Evolutionary conservation across 768 basidiomycete genomes (phyloP).

Genomic region (Lentinula raphanica): DNA sequence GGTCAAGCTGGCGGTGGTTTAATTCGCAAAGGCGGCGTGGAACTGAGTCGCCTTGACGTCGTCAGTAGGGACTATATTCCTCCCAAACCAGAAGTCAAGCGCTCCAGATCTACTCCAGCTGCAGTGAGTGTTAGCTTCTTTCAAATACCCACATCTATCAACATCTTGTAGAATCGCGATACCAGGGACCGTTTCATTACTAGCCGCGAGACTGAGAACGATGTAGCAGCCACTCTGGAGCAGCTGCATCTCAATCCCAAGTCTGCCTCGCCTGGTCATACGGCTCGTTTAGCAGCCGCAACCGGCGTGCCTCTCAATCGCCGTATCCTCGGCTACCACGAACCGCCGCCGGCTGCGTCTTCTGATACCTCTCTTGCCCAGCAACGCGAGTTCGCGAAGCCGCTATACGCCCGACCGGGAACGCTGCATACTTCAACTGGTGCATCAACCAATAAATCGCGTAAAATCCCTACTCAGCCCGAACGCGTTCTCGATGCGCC

Average conservation of each 20-base stretch:
- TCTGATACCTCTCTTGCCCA: constrained; percentile 70
- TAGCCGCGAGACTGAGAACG: constrained; percentile 42
- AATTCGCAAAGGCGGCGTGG: constrained; percentile 71
- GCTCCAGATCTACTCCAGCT: constrained; percentile 71
- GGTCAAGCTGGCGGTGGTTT: constrained; percentile 64
- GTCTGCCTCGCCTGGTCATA: constrained; percentile 67
- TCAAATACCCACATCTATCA: constrained; percentile 6
- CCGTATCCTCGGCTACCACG: constrained; percentile 85
- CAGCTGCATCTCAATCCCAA: constrained; percentile 54
- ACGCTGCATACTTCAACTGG: constrained; percentile 61
- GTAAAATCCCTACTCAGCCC: constrained; percentile 81
- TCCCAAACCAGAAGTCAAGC: constrained; percentile 53
- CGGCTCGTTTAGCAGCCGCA: constrained; percentile 70
- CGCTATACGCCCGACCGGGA: constrained; percentile 67
- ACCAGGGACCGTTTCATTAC: constrained; percentile 72
- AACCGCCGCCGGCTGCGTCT: constrained; percentile 74
- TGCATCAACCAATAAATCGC: constrained; percentile 59
- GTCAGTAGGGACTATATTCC: constrained; percentile 75
- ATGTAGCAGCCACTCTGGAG: constrained; percentile 62
- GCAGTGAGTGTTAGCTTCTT: constrained; percentile 30
- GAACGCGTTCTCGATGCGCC: constrained; percentile 96
- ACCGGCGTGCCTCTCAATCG: constrained; percentile 73
- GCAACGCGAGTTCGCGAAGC: constrained; percentile 73
- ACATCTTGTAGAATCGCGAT: constrained; percentile 36
- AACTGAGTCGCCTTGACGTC: constrained; percentile 65